These are phyloP conservation scores for Podila epigama DNA, from an alignment of 192 early-diverging fungal species.

Conservation along the genomic window DNA sequence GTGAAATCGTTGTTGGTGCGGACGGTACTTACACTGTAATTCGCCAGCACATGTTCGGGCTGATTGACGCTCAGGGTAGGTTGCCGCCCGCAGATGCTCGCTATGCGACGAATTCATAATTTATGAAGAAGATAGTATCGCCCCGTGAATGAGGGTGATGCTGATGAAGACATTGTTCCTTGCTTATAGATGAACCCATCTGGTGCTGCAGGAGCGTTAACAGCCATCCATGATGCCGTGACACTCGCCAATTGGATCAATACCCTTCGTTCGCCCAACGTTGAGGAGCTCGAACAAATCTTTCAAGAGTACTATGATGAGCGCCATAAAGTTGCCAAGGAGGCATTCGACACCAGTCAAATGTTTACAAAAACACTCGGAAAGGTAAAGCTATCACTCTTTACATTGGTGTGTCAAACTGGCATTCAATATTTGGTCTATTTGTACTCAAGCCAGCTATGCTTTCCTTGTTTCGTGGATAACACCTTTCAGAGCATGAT, in stretches of 20 bases:
- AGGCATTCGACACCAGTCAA: neutral
- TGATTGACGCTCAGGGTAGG: too few relatives aligned
- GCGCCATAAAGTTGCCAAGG: neutral
- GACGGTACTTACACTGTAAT: too few relatives aligned
- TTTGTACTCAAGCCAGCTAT: too few relatives aligned
- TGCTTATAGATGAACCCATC: neutral
- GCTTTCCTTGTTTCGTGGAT: neutral
- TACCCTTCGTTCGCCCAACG: neutral
- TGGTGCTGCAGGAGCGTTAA: neutral
- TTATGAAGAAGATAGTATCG: too few relatives aligned
- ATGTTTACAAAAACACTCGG: conserved; percentile 1
- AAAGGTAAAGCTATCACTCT: neutral
- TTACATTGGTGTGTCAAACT: neutral
- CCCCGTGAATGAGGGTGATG: too few relatives aligned
- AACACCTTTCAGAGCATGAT: neutral
- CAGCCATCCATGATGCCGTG: neutral
- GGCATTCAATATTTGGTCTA: too few relatives aligned
- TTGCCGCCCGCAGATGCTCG: too few relatives aligned
- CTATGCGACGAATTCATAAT: neutral
- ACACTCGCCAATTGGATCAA: conserved; percentile 6
- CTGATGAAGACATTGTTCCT: neutral
- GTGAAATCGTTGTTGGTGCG: too few relatives aligned
- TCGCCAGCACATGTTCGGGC: too few relatives aligned
- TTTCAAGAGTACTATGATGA: neutral
- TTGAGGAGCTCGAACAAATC: neutral